Conservation (phyloP, 2,329 filamentous ascomycete genomes). For the Colletotrichum plurivorum region DNA sequence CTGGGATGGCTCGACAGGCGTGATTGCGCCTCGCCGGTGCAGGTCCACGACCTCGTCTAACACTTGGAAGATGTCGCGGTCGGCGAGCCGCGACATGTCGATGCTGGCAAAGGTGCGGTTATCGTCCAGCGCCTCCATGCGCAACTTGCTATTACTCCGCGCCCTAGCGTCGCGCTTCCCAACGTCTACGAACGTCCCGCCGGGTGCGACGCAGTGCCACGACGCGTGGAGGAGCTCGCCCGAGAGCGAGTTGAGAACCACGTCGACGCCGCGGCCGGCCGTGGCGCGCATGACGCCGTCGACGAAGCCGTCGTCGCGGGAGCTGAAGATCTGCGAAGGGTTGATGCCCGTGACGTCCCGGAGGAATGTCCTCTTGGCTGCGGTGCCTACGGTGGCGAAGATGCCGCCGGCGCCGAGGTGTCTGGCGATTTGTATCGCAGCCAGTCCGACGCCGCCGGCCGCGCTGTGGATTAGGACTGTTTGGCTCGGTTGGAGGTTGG, state of each 20-base stretch:
- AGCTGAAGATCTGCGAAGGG: neutral
- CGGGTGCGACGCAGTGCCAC: conserved; percentile 58
- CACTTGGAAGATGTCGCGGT: no score
- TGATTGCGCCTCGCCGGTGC: no score
- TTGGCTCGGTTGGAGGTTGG: no score
- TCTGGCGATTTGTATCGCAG: neutral
- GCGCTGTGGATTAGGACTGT: neutral
- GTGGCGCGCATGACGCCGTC: neutral
- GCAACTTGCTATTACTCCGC: neutral
- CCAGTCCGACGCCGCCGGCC: neutral
- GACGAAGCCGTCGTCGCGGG: neutral
- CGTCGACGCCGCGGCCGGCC: conserved; percentile 34
- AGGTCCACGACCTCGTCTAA: no score
- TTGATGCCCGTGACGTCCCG: neutral
- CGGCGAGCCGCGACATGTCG: neutral
- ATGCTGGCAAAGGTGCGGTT: neutral
- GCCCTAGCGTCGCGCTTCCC: no score
- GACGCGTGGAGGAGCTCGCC: conserved; percentile 44
- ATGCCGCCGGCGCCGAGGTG: no score
- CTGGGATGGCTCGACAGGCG: no score
- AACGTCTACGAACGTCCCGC: conserved; percentile 6
- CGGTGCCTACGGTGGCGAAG: neutral
- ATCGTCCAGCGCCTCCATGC: neutral
- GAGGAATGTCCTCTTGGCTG: neutral
- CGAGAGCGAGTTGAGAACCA: conserved; percentile 39